phyloP scores from a whole-genome alignment of 2,329 filamentous ascomycete genomes.

The Apiospora arundinis region DNA sequence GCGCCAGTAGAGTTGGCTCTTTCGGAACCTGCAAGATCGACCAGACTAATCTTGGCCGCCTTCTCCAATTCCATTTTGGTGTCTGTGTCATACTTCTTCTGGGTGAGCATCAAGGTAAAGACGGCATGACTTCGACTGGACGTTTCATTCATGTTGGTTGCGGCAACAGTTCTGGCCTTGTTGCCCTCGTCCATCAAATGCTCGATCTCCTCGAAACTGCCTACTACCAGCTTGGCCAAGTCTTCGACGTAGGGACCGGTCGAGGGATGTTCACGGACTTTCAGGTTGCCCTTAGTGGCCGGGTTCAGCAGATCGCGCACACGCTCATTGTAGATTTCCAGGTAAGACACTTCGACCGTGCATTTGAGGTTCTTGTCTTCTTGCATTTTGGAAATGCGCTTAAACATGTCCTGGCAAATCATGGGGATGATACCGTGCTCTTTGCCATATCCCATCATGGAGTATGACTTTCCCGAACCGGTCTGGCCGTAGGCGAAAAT shows the following conservation, averaged over 20 bases:
- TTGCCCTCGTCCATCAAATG: conserved; percentile 99
- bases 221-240: conserved; percentile 91
- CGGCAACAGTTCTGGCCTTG: conserved; percentile 96
- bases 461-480: conserved; percentile 97
- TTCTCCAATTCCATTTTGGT: conserved; percentile 98
- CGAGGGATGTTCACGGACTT: conserved; percentile 96
- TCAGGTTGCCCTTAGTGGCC: conserved; percentile 92
- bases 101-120: conserved; percentile 93
- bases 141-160: conserved; percentile 99
- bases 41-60: conserved; percentile 95
- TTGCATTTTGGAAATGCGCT: conserved; percentile 75
- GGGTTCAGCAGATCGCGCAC: conserved; percentile 96
- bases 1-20: conserved; percentile 96
- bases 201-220: conserved; percentile 94
- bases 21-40: conserved; percentile 97
- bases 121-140: conserved; percentile 98
- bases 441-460: conserved; percentile 99
- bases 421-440: conserved; percentile 95
- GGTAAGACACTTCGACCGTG: conserved; percentile 96
- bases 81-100: conserved; percentile 88
- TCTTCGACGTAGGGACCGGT: conserved; percentile 98
- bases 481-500: conserved; percentile 99
- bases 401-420: conserved; percentile 98
- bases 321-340: conserved; percentile 99
- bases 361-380: conserved; percentile 79